phyloP scores from a whole-genome alignment of 164 flowering plant genomes.

The Sextonia rubra region DNA sequence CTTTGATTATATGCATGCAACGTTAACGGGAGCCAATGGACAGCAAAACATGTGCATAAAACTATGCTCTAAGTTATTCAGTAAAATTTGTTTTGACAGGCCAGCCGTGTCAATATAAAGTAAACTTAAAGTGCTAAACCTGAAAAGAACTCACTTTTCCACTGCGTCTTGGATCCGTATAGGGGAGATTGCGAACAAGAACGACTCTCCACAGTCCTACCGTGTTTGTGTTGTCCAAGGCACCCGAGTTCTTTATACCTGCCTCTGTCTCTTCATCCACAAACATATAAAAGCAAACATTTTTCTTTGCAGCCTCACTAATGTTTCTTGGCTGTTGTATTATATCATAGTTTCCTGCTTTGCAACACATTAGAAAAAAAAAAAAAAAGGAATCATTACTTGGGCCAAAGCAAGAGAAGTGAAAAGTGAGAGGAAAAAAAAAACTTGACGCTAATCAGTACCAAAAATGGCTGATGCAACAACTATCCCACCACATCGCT shows the following conservation, averaged over 20 bases:
- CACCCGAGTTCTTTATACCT: constrained; percentile 59
- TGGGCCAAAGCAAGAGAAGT: constrained; percentile 3
- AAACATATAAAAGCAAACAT: constrained; percentile 80
- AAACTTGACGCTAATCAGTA: constrained; percentile 25
- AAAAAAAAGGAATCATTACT: constrained; percentile 5
- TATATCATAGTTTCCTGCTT: constrained; percentile 75
- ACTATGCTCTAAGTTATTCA: too few relatives aligned
- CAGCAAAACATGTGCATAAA: too few relatives aligned
- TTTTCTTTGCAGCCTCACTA: constrained; percentile 53
- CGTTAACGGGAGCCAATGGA: too few relatives aligned
- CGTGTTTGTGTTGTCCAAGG: constrained; percentile 36
- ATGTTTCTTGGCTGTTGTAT: constrained; percentile 78
- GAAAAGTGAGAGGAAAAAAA: too few relatives aligned
- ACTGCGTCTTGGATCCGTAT: constrained; percentile 78
- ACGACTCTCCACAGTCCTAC: constrained; percentile 87
- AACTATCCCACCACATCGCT: constrained; percentile 73
- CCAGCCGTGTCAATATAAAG: too few relatives aligned
- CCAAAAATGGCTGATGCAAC: constrained; percentile 94
- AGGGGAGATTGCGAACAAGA: constrained; percentile 77
- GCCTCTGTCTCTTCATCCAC: constrained; percentile 90
- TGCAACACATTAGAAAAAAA: constrained; percentile 6
- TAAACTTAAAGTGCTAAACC: too few relatives aligned
- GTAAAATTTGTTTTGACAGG: too few relatives aligned
- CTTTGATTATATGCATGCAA: too few relatives aligned
- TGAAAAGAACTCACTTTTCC: constrained; percentile 61